Base-by-base conservation (phyloP, 108 stramenopile species). In the Pseudonitzschia pungens region DNA sequence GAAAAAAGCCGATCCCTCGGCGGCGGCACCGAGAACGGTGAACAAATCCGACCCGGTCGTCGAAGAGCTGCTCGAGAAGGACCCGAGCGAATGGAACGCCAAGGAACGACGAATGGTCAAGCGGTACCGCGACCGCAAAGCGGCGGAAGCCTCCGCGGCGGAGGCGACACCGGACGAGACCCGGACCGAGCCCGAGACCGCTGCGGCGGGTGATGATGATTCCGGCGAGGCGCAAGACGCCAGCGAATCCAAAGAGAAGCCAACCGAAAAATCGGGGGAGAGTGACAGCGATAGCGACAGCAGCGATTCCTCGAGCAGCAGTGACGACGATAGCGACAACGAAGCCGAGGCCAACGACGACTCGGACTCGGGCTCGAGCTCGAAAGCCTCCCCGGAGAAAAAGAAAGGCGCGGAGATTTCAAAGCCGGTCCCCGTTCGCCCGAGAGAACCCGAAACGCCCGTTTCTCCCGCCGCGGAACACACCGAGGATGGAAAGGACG, bases 91-190 rank as follows among this genome's bases (percentile, higher is more conserved):
- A 36, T 83, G 92, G 77, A 95, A 92, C 72, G 79, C 91, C 40
- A 95, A 95, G 68, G 81, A 92, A 70, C 78, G 87, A 36, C 80
- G 94, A 20, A 78, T 92, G 78, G 73, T 95, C 14, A 85, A 82
- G 69, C 86, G 94, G 18, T 86, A 92, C 70, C 80, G 79, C 52
- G 76, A 86, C 20, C 67, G 83, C 36, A 73, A 70, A 58, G 45
- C 69, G 1, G 15, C 59, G 27, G 57, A 69, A 29, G 22, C 57
- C 8, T 31, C 57, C 2, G 31, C 20, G 11, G 15, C 27, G 27
- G 24, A 3, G 22, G 1, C 27, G 20, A 12, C 20, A 12, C 22
- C 57, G 27, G 57, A 20, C 21, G 57, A 58, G 29, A 58, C 11
- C 31, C 12, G 24, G 27, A 16, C 18, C 8, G 2, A 14, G 1